Evolutionary conservation across 2,329 filamentous ascomycete species (phyloP).

Genomic region (Pyrenochaeta sp.): DNA sequence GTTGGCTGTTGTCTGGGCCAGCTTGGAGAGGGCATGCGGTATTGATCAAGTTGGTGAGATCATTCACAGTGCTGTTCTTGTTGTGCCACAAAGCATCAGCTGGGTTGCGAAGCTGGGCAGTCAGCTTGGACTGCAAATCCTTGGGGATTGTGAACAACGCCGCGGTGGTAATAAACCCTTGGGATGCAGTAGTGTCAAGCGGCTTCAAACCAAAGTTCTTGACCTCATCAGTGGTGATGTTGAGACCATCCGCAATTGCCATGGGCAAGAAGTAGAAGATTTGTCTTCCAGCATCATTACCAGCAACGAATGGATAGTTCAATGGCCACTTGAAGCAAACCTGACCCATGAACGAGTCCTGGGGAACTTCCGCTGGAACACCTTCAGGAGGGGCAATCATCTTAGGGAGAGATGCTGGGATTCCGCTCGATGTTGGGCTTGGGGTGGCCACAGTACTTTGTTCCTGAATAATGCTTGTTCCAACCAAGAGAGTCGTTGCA

Average conservation of each 20-base stretch:
- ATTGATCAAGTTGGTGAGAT: constrained; percentile 83
- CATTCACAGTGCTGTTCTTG: constrained; percentile 68
- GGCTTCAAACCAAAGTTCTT: constrained; percentile 76
- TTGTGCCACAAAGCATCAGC: constrained; percentile 79
- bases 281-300: constrained; percentile 77
- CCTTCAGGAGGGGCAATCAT: constrained; percentile 75
- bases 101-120: constrained; percentile 73
- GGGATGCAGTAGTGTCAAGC: constrained; percentile 71
- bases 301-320: constrained; percentile 83
- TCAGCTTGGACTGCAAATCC: constrained; percentile 62
- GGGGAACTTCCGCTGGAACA: constrained; percentile 60
- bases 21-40: constrained; percentile 75
- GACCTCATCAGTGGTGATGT: constrained; percentile 58
- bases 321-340: constrained; percentile 82
- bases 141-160: constrained; percentile 61
- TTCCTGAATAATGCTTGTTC: constrained; percentile 68
- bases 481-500: constrained; percentile 59
- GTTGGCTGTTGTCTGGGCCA: constrained; percentile 43
- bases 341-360: constrained; percentile 76
- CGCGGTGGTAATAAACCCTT: constrained; percentile 83
- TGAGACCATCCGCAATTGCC: constrained; percentile 72
- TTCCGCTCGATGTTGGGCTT: constrained; percentile 55
- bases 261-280: constrained; percentile 81
- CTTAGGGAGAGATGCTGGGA: constrained; percentile 74
- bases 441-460: constrained; percentile 55